These are phyloP conservation scores for Marvania coccoides DNA, from an alignment of 139 green algal species.

Conservation along the genomic window DNA sequence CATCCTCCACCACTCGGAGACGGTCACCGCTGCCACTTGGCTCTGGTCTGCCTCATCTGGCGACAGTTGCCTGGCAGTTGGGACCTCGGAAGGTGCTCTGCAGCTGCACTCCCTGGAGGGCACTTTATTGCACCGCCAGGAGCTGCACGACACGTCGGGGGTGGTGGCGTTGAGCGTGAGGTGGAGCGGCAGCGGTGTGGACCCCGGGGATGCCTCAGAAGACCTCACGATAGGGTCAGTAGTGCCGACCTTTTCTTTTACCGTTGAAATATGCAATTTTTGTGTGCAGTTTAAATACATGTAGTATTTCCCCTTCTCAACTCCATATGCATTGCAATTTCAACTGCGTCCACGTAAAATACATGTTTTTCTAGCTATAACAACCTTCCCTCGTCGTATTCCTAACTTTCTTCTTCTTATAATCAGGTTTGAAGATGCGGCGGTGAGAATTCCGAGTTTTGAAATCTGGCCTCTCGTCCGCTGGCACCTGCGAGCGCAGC, in stretches of 20 bases:
- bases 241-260: too few species aligned
- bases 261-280: too few species aligned
- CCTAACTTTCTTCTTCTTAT: too few species aligned
- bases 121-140: slow-evolving; percentile 46
- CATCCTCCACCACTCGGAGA: slow-evolving; percentile 1
- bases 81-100: slow-evolving; percentile 44
- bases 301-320: too few species aligned
- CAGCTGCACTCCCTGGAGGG: slow-evolving; percentile 38
- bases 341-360: too few species aligned
- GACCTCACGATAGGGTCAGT: slow-evolving; percentile 46
- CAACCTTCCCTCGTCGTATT: too few species aligned
- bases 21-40: slow-evolving; percentile 10
- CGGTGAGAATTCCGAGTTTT: slow-evolving; percentile 31
- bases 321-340: too few species aligned
- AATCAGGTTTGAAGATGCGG: slow-evolving; percentile 41
- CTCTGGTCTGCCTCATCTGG: neutral
- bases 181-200: slow-evolving; percentile 16
- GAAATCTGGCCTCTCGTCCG: slow-evolving; percentile 26
- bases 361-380: too few species aligned
- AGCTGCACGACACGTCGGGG: neutral
- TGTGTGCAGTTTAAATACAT: too few species aligned
- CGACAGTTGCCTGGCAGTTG: slow-evolving; percentile 35
- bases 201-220: slow-evolving; percentile 28
- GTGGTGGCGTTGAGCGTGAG: neutral
- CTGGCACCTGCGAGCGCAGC: neutral